Base-by-base conservation (phyloP, 2,329 filamentous ascomycete species). In the Cadophora sp. region DNA sequence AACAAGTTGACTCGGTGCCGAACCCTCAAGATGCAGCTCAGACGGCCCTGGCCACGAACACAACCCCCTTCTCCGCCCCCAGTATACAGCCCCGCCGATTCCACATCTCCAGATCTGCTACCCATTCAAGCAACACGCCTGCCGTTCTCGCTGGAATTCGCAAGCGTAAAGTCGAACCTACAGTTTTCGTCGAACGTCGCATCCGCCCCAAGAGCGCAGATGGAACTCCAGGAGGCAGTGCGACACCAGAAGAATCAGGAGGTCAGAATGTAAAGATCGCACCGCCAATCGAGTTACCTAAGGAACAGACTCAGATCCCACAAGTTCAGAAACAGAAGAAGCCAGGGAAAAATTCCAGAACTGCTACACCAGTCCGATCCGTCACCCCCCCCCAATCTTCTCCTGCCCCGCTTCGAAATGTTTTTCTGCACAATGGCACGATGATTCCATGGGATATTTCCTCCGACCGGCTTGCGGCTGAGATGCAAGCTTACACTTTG, bases 401-500 rank as follows among this genome's bases (percentile, higher is more conserved):
- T 24, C 59, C 51, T 22, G 62, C 63, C 2, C 67, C 67, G 46
- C 26, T 48, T 34, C 65, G 26, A 55, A 71, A 70, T 66, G 82
- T 14, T 78, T 81, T 12, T 65, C 71, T 43, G 78, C 80, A 16
- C 56, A 80, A 62, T 73, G 73, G 75, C 75, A 77, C 81, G 9
- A 70, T 69, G 53, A 82, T 85, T 79, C 70, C 73, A 50, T 78
- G 75, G 76, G 74, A 77, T 66, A 71, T 75, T 2, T 73, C 68
- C 58, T 73, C 72, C 0, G 82, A 84, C 50, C 80, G 82, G 69
- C 81, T 88, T 43, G 79, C 84, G 1, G 82, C 82, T 6, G 84
- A 86, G 40, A 88, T 88, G 86, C 83, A 88, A 73, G 79, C 81
- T 37, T 90, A 86, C 80, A 86, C 87, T 0, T 79, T 90, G 70